Base-by-base conservation (phyloP, 1,284 basidiomycete species). In the Coniferiporia weirii region DNA sequence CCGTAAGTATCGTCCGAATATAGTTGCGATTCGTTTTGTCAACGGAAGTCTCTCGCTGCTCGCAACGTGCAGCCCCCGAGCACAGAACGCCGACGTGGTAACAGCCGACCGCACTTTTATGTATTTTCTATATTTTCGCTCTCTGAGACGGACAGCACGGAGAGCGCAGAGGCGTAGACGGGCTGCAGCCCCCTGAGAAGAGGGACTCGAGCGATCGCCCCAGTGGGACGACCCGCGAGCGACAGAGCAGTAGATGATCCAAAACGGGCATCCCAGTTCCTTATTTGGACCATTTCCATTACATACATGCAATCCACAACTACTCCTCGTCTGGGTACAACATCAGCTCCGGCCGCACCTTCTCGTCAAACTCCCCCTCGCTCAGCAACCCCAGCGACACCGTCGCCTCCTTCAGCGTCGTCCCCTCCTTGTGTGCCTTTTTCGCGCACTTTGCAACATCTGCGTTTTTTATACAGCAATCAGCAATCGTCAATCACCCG, bases 351-450 rank as follows among this genome's bases (percentile, higher is more conserved):
- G 97, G 97, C 64, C 93, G 84, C 64, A 99, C 97, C 75, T 94
- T 93, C 72, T 85, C 78, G 76, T 99, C 95, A 73, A 99, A 99
- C 73, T 98, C 93, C 72, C 97, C 93, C 2, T 86, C 79, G 1
- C 89, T 90, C 68, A 99, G 74, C 73, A 93, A 86, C 61, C 93
- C 93, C 45, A 98, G 82, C 32, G 86, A 75, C 38, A 98, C 87
- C 6, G 95, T 95, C 46, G 96, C 93, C 76, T 95, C 91, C 79
- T 97, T 97, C 71, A 99, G 73, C 53, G 96, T 99, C 52, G 89
- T 92, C 22, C 95, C 97, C 75, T 99, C 95, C 75, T 91, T 95
- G 82, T 99, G 97, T 13, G 97, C 97, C 76, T 99, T 99, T 84
- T 99, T 99, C 45, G 97, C 97, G 66, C 93, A 95, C 74, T 93